Percentiles rank a stretch among this genome's conserved stretches.
Evolutionary conservation across 305 asterid species (phyloP).

Genomic region (Plantago coronopus): DNA sequence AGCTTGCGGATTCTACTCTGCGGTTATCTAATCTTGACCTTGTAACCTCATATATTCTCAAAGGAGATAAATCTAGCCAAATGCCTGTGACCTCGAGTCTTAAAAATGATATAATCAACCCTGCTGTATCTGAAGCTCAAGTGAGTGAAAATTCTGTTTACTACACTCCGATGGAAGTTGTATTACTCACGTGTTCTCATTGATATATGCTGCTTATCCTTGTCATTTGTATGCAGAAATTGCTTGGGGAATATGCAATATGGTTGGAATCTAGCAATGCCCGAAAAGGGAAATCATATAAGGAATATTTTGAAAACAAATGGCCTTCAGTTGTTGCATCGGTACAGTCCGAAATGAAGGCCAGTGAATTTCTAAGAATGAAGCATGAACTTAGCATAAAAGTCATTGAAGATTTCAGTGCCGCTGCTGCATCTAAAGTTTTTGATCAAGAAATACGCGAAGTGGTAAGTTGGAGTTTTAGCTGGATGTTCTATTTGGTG

Average conservation of each 20-base stretch:
- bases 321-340: conserved; percentile 59
- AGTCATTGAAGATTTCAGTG: conserved; percentile 69
- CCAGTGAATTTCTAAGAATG: conserved; percentile 46
- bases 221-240: conserved; percentile 46
- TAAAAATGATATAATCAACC: conserved; percentile 62
- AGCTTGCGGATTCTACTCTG: conserved; percentile 73
- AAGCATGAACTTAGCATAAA: conserved; percentile 47
- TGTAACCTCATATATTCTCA: conserved; percentile 57
- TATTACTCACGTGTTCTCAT: neutral
- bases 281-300: conserved; percentile 53
- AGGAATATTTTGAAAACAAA: conserved; percentile 63
- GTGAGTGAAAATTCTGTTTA: conserved; percentile 42
- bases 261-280: conserved; percentile 80
- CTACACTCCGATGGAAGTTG: conserved; percentile 9
- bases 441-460: conserved; percentile 96
- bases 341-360: conserved; percentile 39
- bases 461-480: conserved; percentile 47
- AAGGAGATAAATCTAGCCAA: conserved; percentile 61
- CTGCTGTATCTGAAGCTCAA: conserved; percentile 69
- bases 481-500: too few species aligned
- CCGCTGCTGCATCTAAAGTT: conserved; percentile 85
- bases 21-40: conserved; percentile 74
- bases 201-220: neutral
- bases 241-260: conserved; percentile 57
- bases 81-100: conserved; percentile 66